Base-by-base conservation (phyloP, 2,329 filamentous ascomycete species). In the Mycosphaerella arachidis region DNA sequence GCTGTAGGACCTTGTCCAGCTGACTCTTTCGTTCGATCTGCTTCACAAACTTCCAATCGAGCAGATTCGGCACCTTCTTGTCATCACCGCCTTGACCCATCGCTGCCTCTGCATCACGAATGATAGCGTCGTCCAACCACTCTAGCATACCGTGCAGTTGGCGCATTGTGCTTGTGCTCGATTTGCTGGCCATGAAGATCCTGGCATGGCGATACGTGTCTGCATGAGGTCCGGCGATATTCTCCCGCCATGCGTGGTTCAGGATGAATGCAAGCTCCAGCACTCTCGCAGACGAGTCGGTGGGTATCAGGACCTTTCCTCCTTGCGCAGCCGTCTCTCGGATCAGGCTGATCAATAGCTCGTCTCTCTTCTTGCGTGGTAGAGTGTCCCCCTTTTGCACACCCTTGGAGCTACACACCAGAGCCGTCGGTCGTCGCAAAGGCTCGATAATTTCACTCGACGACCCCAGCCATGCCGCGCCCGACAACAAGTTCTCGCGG, bases 91-190 rank as follows among this genome's bases (percentile, higher is more conserved):
- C 66, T 48, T 70, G 66, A 13, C 57, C 68, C 66, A 80, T 80
- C 30, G 73, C 77, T 52, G 77, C 77, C 57, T 73, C 76, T 63
- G 73, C 76, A 64, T 97, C 93, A 57, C 92, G 87, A 46, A 96
- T 89, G 60, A 99, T 95, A 59, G 87, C 88, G 70, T 97, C 92
- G 71, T 97, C 92, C 92, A 99, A 97, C 94, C 94, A 99, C 72
- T 99, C 94, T 33, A 99, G 80, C 90, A 99, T 96, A 73, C 93
- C 97, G 66, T 92, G 84, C 29, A 93, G 90, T 66, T 97, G 91
- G 55, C 91, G 84, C 82, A 97, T 90, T 0, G 92, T 96, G 63
- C 91, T 92, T 59, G 90, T 88, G 64, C 91, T 89, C 62, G 91
- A 96, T 60, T 87, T 88, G 43, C 92, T 92, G 0, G 92, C 93